phyloP scores from a whole-genome alignment of 1,139 yeast species.

The Debaryomycetaceae sp. region DNA sequence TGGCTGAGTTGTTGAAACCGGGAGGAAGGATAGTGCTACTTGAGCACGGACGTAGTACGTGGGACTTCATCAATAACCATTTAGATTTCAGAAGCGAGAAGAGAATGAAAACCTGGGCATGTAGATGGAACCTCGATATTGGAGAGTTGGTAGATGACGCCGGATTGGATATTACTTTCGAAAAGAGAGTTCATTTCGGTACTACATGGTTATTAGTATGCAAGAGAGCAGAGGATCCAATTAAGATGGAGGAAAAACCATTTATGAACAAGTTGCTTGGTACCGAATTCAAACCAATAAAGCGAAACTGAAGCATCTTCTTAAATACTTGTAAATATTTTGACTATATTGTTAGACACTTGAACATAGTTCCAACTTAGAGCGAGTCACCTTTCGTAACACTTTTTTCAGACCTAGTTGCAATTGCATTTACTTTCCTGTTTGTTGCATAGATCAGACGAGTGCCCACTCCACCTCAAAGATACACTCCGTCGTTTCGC shows the following conservation, averaged over 20 bases:
- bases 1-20: slow-evolving; percentile 70
- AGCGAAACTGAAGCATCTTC: slow-evolving; percentile 13
- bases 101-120: slow-evolving; percentile 91
- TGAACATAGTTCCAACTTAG: slow-evolving; percentile 1
- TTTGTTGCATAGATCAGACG: slow-evolving; percentile 1
- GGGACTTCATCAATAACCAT: slow-evolving; percentile 72
- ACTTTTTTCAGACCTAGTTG: too few relatives aligned
- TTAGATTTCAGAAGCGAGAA: slow-evolving; percentile 80
- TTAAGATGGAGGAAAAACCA: slow-evolving; percentile 39
- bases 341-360: neutral
- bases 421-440: too few relatives aligned
- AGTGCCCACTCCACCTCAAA: slow-evolving; percentile 2
- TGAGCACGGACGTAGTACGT: slow-evolving; percentile 89
- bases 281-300: slow-evolving; percentile 26
- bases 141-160: slow-evolving; percentile 80
- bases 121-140: slow-evolving; percentile 94
- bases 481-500: slow-evolving; percentile 10
- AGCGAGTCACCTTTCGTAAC: too few relatives aligned
- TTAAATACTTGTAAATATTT: slow-evolving; percentile 10
- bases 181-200: slow-evolving; percentile 84
- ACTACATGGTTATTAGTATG: slow-evolving; percentile 86
- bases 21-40: slow-evolving; percentile 86
- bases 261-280: slow-evolving; percentile 44
- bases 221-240: slow-evolving; percentile 65
- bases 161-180: slow-evolving; percentile 78